phyloP scores from a whole-genome alignment of 1,284 basidiomycete genomes.

The Malassezia obtusa region DNA sequence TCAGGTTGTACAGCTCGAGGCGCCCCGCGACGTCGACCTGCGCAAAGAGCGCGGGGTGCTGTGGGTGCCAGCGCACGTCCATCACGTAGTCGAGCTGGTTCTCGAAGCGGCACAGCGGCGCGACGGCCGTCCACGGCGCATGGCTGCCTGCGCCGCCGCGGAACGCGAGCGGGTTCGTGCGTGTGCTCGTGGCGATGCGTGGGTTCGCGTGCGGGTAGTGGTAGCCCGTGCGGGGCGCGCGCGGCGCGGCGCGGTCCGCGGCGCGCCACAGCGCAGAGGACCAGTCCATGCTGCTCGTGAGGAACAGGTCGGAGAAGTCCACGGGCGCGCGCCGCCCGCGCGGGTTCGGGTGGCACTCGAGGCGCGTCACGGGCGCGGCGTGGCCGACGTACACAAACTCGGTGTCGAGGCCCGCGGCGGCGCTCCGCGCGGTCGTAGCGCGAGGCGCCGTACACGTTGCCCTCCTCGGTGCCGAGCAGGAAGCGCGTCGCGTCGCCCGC shows the following conservation, averaged over 20 bases:
- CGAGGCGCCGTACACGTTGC: conserved; percentile 86
- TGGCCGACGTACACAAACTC: conserved; percentile 86
- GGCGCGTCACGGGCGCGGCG: conserved; percentile 79
- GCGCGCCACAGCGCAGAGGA: conserved; percentile 34
- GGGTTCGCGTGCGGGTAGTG: conserved; percentile 16
- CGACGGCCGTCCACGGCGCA: conserved; percentile 6
- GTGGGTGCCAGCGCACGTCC: conserved; percentile 93
- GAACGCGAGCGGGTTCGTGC: conserved; percentile 17
- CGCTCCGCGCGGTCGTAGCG: conserved; percentile 89
- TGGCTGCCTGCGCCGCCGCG: background rate
- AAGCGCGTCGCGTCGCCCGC: conserved; percentile 90
- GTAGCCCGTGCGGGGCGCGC: background rate
- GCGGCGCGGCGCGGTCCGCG: background rate
- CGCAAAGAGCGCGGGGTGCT: conserved; percentile 86
- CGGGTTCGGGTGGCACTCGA: conserved; percentile 74
- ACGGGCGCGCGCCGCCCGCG: conserved; percentile 53
- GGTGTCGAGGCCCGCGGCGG: conserved; percentile 86
- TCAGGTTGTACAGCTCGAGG: conserved; percentile 94
- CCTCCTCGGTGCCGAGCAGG: conserved; percentile 95
- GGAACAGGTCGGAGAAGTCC: conserved; percentile 88
- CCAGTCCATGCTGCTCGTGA: conserved; percentile 53
- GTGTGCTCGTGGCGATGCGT: conserved; percentile 15
- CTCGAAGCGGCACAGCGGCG: conserved; percentile 15
- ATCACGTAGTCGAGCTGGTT: conserved; percentile 63
- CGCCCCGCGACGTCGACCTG: conserved; percentile 85